Percentiles rank a stretch among this genome's conserved stretches.
phyloP scores from a whole-genome alignment of 306 rosid species.

The Sophora flavescens region DNA sequence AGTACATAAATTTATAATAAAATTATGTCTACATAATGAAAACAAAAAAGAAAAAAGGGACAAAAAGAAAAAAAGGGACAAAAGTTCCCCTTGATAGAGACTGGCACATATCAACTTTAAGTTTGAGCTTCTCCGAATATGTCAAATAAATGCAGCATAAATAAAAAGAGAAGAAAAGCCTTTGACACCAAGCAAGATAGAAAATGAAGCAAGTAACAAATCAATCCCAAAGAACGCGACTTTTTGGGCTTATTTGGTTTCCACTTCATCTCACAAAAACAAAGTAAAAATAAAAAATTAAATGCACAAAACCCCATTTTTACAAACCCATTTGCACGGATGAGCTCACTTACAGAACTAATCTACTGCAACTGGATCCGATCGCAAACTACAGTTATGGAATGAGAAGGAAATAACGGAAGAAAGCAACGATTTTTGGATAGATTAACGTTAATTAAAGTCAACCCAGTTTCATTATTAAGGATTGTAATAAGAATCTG shows the following conservation, averaged over 20 bases:
- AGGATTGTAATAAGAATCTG: conserved; percentile 42
- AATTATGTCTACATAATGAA: conserved; percentile 16
- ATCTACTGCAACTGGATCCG: conserved; percentile 62
- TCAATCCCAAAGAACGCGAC: conserved; percentile 25
- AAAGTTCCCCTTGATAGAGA: conserved; percentile 34
- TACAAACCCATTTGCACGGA: background rate
- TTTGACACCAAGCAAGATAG: conserved; percentile 34
- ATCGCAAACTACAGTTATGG: conserved; percentile 40
- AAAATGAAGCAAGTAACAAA: conserved; percentile 34
- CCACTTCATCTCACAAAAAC: conserved; percentile 13
- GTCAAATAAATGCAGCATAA: conserved; percentile 36
- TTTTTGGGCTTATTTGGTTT: conserved; percentile 29
- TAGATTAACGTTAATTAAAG: conserved; percentile 15
- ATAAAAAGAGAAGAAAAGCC: background rate
- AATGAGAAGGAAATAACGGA: conserved; percentile 31
- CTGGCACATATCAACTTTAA: conserved; percentile 3
- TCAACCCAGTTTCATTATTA: background rate
- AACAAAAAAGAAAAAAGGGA: background rate
- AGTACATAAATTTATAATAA: background rate
- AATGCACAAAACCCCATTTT: conserved; percentile 2
- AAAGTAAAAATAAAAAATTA: background rate
- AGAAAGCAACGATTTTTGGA: conserved; percentile 5
- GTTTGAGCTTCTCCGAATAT: conserved; percentile 5
- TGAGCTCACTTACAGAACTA: conserved; percentile 39
- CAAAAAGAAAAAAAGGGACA: background rate